phyloP scores from a whole-genome alignment of 2,329 filamentous ascomycete species.

The Blastomyces silverae region DNA sequence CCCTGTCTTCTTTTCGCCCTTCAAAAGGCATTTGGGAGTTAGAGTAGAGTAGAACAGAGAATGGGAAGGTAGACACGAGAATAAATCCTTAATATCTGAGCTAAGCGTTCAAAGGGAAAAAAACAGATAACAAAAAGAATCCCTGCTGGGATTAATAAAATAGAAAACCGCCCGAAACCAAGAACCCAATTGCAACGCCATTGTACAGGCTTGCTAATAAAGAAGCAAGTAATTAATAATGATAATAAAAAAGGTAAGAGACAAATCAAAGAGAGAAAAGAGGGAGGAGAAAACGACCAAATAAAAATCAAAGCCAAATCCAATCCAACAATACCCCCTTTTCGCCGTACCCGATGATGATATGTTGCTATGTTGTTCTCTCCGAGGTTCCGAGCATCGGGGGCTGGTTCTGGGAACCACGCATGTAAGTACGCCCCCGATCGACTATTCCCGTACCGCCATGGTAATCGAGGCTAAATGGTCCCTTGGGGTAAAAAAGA shows the following conservation, averaged over 20 bases:
- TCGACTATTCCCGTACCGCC: not conserved
- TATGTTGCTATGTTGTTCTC: not conserved
- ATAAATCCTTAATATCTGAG: too few relatives aligned
- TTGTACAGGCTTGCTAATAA: not conserved
- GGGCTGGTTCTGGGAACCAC: not conserved
- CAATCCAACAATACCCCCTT: constrained; percentile 6
- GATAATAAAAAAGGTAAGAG: too few relatives aligned
- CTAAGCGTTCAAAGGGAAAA: too few relatives aligned
- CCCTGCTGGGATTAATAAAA: not conserved
- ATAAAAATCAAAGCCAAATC: not conserved
- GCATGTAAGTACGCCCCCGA: not conserved
- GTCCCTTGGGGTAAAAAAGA: not conserved
- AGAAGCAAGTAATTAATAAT: not conserved
- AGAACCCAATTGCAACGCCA: constrained; percentile 4
- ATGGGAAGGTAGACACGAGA: too few relatives aligned
- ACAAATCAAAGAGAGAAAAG: not conserved
- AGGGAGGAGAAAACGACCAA: not conserved
- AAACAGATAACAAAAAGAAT: not conserved
- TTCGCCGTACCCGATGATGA: constrained; percentile 1
- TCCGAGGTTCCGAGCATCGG: not conserved
- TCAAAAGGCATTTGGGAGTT: too few relatives aligned
- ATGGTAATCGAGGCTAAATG: constrained; percentile 1
- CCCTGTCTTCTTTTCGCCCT: too few relatives aligned
- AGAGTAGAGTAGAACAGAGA: too few relatives aligned
- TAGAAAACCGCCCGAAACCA: constrained; percentile 1